These are phyloP conservation scores for Arachnopeziza araneosa DNA, from an alignment of 2,329 filamentous ascomycete genomes.

Conservation along the genomic window DNA sequence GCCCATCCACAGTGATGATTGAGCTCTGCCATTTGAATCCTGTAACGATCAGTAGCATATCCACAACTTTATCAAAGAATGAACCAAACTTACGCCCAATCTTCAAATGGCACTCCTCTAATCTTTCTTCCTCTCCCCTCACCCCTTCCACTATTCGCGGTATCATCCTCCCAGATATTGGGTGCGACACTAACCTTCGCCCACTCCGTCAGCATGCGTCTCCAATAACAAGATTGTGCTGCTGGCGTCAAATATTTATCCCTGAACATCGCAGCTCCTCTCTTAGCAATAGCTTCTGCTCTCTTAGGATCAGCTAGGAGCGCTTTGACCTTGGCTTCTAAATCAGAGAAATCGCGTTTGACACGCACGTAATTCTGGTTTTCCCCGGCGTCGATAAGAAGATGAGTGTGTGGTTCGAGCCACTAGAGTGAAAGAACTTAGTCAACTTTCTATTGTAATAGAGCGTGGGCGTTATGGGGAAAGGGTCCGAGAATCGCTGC, in stretches of 20 bases:
- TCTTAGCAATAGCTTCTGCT: slow-evolving; percentile 41
- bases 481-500: too few species aligned
- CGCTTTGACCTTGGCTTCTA: slow-evolving; percentile 34
- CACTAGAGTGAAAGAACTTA: background rate
- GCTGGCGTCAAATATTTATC: slow-evolving; percentile 49
- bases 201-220: slow-evolving; percentile 28
- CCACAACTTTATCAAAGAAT: too few species aligned
- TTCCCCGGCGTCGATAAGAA: slow-evolving; percentile 28
- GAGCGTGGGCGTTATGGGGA: too few species aligned
- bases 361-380: slow-evolving; percentile 43
- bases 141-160: too few species aligned
- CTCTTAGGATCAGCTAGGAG: slow-evolving; percentile 37
- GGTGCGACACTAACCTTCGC: slow-evolving; percentile 9
- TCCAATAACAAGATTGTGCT: slow-evolving; percentile 50
- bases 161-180: background rate
- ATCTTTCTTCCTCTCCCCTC: background rate
- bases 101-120: slow-evolving; percentile 4
- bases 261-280: slow-evolving; percentile 22
- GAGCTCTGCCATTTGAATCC: too few species aligned
- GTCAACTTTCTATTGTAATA: background rate
- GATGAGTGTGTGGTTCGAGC: slow-evolving; percentile 10
- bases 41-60: too few species aligned
- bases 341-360: slow-evolving; percentile 36
- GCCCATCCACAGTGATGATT: too few species aligned
- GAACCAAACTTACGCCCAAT: too few species aligned